These are phyloP conservation scores for Serendipita sp. DNA, from an alignment of 768 basidiomycete species.

Conservation along the genomic window DNA sequence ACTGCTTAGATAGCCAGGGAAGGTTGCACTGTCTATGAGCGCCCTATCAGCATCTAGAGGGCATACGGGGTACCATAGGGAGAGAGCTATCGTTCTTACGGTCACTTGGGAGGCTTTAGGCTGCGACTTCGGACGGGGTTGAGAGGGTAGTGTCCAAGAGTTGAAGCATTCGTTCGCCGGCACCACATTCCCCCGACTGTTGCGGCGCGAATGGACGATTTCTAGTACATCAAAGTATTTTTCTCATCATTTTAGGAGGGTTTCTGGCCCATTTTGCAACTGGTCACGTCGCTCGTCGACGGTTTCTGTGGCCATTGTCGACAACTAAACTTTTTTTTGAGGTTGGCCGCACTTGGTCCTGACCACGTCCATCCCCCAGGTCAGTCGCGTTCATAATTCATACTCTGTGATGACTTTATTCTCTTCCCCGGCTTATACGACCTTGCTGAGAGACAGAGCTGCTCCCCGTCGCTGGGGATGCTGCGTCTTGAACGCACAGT, in stretches of 20 bases:
- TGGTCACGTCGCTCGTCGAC: no score
- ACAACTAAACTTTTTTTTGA: neutral
- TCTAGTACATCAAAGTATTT: no score
- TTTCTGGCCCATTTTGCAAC: no score
- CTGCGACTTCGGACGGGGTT: neutral
- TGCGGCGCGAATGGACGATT: neutral
- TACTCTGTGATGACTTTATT: slow-evolving; percentile 51
- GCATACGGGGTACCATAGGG: no score
- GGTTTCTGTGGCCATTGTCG: no score
- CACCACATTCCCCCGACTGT: neutral
- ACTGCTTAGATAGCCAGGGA: neutral
- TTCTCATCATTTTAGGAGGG: no score
- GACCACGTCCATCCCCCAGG: neutral
- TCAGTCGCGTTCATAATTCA: neutral
- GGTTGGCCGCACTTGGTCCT: neutral
- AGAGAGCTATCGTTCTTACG: neutral
- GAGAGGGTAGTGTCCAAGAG: neutral
- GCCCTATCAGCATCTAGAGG: no score
- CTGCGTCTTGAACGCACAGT: slow-evolving; percentile 39
- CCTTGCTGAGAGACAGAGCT: slow-evolving; percentile 70
- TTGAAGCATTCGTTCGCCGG: neutral
- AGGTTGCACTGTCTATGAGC: neutral
- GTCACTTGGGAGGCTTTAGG: neutral
- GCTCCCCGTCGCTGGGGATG: slow-evolving; percentile 52
- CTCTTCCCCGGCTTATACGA: slow-evolving; percentile 88